Conservation (phyloP, 306 rosid genomes). For the Pterocarpus macrocarpus region DNA sequence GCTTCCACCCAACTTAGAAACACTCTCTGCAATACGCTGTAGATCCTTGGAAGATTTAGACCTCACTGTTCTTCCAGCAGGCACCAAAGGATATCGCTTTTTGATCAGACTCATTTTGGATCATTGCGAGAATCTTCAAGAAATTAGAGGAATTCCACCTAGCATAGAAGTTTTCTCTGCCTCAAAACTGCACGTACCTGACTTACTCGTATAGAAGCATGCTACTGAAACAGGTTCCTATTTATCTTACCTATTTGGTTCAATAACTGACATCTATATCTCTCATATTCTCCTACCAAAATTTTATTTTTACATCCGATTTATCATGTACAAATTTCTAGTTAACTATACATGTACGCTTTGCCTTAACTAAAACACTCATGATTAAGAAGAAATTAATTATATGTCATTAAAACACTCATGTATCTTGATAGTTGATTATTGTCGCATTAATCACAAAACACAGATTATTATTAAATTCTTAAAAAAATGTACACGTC, state of each 20-base stretch:
- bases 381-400: too few species aligned
- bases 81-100: not conserved
- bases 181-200: not conserved
- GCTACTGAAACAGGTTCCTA: constrained; percentile 32
- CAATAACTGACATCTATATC: too few species aligned
- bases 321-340: too few species aligned
- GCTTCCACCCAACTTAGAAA: not conserved
- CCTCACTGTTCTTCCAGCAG: not conserved
- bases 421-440: too few species aligned
- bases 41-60: not conserved
- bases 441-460: too few species aligned
- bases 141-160: not conserved
- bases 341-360: too few species aligned
- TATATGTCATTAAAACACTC: too few species aligned
- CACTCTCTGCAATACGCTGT: not conserved
- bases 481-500: too few species aligned
- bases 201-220: not conserved
- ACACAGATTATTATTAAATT: too few species aligned
- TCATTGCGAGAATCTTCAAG: constrained; percentile 2
- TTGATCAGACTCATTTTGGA: not conserved
- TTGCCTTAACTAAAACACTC: too few species aligned
- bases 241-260: not conserved
- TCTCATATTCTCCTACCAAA: too few species aligned
- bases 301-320: too few species aligned
- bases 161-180: not conserved